A percentile compares a stretch with the other conserved stretches of the same genome.
phyloP scores from a whole-genome alignment of 2,329 filamentous ascomycete species.

The Fusarium incarnatum region DNA sequence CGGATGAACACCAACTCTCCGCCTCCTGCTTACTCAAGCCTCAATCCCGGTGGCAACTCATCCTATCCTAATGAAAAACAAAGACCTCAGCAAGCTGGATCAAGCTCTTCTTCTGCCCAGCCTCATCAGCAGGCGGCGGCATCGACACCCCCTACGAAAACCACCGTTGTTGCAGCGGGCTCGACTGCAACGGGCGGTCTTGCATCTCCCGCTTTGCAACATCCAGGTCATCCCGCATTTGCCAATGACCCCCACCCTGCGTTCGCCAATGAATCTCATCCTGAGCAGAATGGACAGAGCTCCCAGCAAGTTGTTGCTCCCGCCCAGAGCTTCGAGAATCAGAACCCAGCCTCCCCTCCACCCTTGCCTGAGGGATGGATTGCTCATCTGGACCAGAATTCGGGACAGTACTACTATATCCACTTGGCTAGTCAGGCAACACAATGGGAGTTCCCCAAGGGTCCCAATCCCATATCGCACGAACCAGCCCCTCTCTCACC shows the following conservation, averaged over 20 bases:
- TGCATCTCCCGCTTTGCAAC: constrained; percentile 63
- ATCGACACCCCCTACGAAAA: constrained; percentile 50
- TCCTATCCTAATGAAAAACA: constrained; percentile 86
- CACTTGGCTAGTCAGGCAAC: constrained; percentile 95
- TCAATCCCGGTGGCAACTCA: constrained; percentile 65
- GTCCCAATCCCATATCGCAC: constrained; percentile 87
- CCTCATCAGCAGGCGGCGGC: constrained; percentile 39
- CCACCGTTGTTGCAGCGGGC: constrained; percentile 38
- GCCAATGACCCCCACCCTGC: constrained; percentile 88
- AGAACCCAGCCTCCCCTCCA: constrained; percentile 84
- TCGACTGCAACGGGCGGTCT: constrained; percentile 48
- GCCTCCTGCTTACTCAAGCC: constrained; percentile 93
- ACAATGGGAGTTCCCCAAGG: constrained; percentile 99
- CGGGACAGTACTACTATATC: constrained; percentile 98
- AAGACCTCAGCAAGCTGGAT: constrained; percentile 55
- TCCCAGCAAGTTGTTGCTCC: constrained; percentile 57
- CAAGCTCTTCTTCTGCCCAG: constrained; percentile 47
- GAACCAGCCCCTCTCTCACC: constrained; percentile 87
- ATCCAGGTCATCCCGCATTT: constrained; percentile 85
- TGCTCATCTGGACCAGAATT: constrained; percentile 93
- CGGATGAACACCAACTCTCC: constrained; percentile 85
- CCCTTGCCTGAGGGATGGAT: constrained; percentile 98
- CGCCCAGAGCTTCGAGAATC: constrained; percentile 53
- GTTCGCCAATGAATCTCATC: constrained; percentile 84
- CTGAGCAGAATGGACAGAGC: constrained; percentile 62